Percentiles rank a stretch among this genome's conserved stretches.
Conservation (phyloP, 202 grass and related monocot genomes). For the Brachypodium distachyon region DNA sequence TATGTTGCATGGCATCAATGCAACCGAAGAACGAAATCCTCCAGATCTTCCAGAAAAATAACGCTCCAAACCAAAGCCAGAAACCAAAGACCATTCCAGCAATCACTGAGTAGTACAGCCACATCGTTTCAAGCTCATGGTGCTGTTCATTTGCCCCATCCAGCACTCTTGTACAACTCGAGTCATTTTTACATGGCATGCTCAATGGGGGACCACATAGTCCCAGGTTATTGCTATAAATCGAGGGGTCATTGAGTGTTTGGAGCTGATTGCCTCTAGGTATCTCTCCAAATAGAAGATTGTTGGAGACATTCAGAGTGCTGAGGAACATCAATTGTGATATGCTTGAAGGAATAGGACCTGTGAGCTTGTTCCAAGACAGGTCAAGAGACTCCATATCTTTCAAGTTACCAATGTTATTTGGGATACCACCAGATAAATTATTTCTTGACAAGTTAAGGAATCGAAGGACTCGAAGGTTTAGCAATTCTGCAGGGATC, state of each 20-base stretch:
- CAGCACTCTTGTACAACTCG: not conserved
- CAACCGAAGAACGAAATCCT: slow-evolving; percentile 14
- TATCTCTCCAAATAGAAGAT: slow-evolving; percentile 38
- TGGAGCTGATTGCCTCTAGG: slow-evolving; percentile 27
- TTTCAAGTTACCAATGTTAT: slow-evolving; percentile 16
- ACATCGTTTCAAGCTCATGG: not conserved
- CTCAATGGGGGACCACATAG: slow-evolving; percentile 24
- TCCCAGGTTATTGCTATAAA: slow-evolving; percentile 23
- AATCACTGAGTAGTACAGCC: not conserved
- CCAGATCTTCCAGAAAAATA: not conserved
- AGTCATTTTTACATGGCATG: slow-evolving; percentile 1
- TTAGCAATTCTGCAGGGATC: slow-evolving; percentile 18
- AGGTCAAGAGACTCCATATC: slow-evolving; percentile 25
- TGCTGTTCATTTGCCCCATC: not conserved
- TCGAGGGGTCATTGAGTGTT: slow-evolving; percentile 23
- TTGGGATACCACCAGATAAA: slow-evolving; percentile 9
- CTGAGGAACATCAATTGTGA: not conserved
- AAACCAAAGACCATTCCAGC: slow-evolving; percentile 25
- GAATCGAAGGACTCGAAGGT: not conserved
- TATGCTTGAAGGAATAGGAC: slow-evolving; percentile 34
- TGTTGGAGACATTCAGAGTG: slow-evolving; percentile 26
- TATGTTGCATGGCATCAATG: slow-evolving; percentile 13
- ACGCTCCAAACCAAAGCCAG: slow-evolving; percentile 26
- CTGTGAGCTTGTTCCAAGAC: slow-evolving; percentile 28
- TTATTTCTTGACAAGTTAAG: slow-evolving; percentile 40